These are phyloP conservation scores for Kluyveromyces sp. DNA, from an alignment of 1,139 yeast genomes.

Conservation along the genomic window DNA sequence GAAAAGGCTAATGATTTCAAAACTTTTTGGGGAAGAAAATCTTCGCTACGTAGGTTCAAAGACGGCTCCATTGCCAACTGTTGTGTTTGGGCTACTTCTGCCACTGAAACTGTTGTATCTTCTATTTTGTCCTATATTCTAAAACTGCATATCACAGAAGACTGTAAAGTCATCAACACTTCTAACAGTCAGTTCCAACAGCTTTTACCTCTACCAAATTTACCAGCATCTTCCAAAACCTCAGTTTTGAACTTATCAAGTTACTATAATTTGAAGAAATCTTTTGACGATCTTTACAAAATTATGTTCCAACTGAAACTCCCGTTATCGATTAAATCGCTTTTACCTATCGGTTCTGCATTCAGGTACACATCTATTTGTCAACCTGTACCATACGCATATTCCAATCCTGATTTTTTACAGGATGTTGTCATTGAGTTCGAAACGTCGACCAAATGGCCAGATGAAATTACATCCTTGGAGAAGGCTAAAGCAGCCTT, in stretches of 20 bases:
- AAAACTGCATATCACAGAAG: slow-evolving; percentile 53
- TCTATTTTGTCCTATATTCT: slow-evolving; percentile 60
- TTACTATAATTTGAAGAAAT: slow-evolving; percentile 50
- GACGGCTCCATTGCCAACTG: slow-evolving; percentile 87
- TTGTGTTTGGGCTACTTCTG: slow-evolving; percentile 72
- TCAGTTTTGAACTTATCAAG: slow-evolving; percentile 46
- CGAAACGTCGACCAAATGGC: slow-evolving; percentile 91
- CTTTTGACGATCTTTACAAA: slow-evolving; percentile 64
- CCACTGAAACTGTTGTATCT: slow-evolving; percentile 57
- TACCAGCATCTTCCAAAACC: slow-evolving; percentile 49
- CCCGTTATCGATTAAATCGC: slow-evolving; percentile 66
- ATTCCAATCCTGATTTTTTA: slow-evolving; percentile 71
- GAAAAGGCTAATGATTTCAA: slow-evolving; percentile 60
- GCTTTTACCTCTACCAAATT: slow-evolving; percentile 52
- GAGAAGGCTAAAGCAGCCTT: slow-evolving; percentile 91
- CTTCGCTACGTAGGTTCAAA: slow-evolving; percentile 82
- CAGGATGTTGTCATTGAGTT: slow-evolving; percentile 78
- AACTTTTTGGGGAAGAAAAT: slow-evolving; percentile 81
- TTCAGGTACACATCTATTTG: slow-evolving; percentile 67
- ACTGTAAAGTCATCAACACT: slow-evolving; percentile 38
- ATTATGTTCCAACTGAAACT: slow-evolving; percentile 41
- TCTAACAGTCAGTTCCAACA: slow-evolving; percentile 40
- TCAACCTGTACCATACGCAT: slow-evolving; percentile 79
- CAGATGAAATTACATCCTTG: slow-evolving; percentile 77
- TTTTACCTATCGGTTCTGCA: slow-evolving; percentile 65